phyloP scores from a whole-genome alignment of 177 flowering plant genomes.

The Tripterygium wilfordii region DNA sequence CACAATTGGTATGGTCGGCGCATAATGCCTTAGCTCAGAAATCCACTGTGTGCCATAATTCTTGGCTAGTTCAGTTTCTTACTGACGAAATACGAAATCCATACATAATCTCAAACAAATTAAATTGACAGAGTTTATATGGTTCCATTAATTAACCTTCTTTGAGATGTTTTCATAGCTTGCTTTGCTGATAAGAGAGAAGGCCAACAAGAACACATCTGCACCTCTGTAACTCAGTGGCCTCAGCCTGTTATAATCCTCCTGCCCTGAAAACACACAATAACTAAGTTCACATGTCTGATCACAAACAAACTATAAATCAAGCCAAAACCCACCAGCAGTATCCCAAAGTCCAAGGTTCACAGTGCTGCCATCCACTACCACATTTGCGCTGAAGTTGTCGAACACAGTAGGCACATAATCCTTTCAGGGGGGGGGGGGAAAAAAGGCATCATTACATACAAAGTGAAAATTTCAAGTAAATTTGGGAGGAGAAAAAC shows the following conservation, averaged over 20 bases:
- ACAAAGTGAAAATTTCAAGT: not conserved
- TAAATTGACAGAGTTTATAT: too few relatives aligned
- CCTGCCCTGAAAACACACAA: conserved; percentile 31
- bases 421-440: conserved; percentile 17
- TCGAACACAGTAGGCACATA: conserved; percentile 49
- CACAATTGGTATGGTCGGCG: conserved; percentile 40
- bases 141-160: conserved; percentile 25
- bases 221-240: conserved; percentile 54
- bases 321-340: conserved; percentile 21
- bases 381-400: conserved; percentile 46
- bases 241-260: conserved; percentile 49
- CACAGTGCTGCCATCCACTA: conserved; percentile 38
- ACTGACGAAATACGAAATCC: too few relatives aligned
- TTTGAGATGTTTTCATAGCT: conserved; percentile 48
- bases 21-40: conserved; percentile 48
- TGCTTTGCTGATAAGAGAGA: conserved; percentile 51
- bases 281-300: not conserved
- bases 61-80: too few relatives aligned
- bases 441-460: not conserved
- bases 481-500: not conserved
- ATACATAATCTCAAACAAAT: too few relatives aligned
- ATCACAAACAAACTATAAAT: not conserved
- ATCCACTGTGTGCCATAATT: conserved; percentile 37
- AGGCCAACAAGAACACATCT: conserved; percentile 49
- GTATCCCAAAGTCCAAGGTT: conserved; percentile 47